Evolutionary conservation across 345 rosid species (phyloP).

Genomic region (Tarenaya hassleriana): DNA sequence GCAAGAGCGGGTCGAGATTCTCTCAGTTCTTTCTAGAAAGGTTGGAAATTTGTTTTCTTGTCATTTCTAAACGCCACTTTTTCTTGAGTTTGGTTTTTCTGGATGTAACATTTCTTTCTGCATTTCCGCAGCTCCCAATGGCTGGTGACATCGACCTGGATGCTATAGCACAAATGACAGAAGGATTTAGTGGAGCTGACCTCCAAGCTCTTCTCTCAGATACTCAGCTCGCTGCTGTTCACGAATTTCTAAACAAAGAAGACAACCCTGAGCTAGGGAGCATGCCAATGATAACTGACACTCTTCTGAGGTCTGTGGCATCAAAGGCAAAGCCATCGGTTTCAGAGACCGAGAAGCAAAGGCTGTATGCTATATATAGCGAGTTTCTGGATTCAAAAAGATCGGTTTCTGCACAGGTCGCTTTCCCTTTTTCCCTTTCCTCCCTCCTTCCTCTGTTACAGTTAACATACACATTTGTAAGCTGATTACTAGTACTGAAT

Average conservation of each 20-base stretch:
- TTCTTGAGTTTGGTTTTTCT: no score
- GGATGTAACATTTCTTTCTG: not conserved
- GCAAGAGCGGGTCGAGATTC: no score
- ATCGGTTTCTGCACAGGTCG: slow-evolving; percentile 56
- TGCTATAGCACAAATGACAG: slow-evolving; percentile 55
- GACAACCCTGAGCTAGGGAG: slow-evolving; percentile 34
- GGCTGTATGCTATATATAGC: slow-evolving; percentile 66
- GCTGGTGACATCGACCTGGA: slow-evolving; percentile 58
- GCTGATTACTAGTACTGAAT: slow-evolving; percentile 13
- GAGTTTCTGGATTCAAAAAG: slow-evolving; percentile 78
- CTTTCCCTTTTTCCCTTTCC: no score
- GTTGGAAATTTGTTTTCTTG: no score
- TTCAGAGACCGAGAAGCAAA: slow-evolving; percentile 74
- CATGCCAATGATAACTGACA: slow-evolving; percentile 59
- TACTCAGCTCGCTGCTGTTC: slow-evolving; percentile 90
- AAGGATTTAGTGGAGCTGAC: slow-evolving; percentile 97
- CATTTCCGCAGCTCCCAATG: slow-evolving; percentile 64
- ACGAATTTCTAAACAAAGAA: slow-evolving; percentile 45
- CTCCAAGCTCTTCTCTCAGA: slow-evolving; percentile 94
- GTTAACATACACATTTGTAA: not conserved
- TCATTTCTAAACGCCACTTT: no score
- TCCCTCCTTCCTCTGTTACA: slow-evolving; percentile 1
- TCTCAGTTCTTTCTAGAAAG: no score
- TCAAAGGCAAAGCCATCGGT: slow-evolving; percentile 81
- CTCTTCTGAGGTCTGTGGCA: slow-evolving; percentile 54